phyloP scores from a whole-genome alignment of 2,329 filamentous ascomycete genomes.

The Trichoderma pleuroti region DNA sequence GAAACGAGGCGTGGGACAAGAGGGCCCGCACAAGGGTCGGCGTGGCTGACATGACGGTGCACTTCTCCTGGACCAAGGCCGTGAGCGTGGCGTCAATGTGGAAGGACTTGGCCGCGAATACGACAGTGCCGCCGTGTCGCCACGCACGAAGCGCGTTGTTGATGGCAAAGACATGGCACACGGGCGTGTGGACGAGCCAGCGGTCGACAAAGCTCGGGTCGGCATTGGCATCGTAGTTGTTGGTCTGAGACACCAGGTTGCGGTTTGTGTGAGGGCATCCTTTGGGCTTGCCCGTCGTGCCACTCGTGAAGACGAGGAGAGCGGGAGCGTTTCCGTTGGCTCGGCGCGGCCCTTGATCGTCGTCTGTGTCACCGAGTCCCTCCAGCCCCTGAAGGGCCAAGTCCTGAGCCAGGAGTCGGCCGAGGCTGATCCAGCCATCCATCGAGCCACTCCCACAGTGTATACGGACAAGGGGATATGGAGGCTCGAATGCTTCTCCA shows the following conservation, averaged over 20 bases:
- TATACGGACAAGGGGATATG: slow-evolving; percentile 19
- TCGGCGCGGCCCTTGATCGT: slow-evolving; percentile 13
- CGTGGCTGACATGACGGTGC: slow-evolving; percentile 40
- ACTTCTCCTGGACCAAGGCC: slow-evolving; percentile 33
- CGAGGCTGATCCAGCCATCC: slow-evolving; percentile 25
- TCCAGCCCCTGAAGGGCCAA: slow-evolving; percentile 1
- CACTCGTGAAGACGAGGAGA: slow-evolving; percentile 47
- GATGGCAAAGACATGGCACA: slow-evolving; percentile 39
- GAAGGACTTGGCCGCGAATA: slow-evolving; percentile 37
- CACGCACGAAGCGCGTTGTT: slow-evolving; percentile 39
- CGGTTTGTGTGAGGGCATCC: slow-evolving; percentile 41
- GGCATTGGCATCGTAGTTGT: slow-evolving; percentile 36
- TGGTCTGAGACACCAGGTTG: slow-evolving; percentile 38
- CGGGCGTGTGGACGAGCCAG: slow-evolving; percentile 39
- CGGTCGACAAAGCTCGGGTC: slow-evolving; percentile 29
- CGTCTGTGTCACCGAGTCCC: background rate
- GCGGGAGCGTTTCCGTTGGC: slow-evolving; percentile 25
- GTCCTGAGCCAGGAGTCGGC: slow-evolving; percentile 13
- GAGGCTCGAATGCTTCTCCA: background rate
- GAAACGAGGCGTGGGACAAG: slow-evolving; percentile 30
- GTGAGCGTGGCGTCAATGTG: slow-evolving; percentile 32
- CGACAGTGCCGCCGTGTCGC: slow-evolving; percentile 33
- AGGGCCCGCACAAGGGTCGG: slow-evolving; percentile 36
- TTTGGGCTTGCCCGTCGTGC: slow-evolving; percentile 47
- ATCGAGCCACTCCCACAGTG: slow-evolving; percentile 24